Percentiles rank a stretch among this genome's conserved stretches.
phyloP scores from a whole-genome alignment of 805 yeast species.

The Wickerhamiella kurtzmanii region DNA sequence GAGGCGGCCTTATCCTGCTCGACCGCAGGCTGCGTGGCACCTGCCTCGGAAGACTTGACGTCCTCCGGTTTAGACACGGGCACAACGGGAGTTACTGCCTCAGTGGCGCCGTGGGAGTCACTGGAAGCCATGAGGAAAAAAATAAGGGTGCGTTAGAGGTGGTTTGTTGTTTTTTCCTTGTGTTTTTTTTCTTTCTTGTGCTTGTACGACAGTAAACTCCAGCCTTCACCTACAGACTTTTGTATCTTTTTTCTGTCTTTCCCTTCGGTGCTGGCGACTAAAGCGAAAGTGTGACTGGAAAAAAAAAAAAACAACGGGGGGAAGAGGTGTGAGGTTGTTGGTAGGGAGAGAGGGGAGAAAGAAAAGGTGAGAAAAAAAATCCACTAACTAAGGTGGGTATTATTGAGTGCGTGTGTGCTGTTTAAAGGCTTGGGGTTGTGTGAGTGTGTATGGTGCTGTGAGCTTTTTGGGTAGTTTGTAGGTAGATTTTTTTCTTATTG shows the following conservation, averaged over 20 bases:
- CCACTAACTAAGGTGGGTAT: background rate
- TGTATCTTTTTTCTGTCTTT: no score
- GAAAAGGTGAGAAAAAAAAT: background rate
- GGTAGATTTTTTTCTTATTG: no score
- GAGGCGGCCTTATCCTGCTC: background rate
- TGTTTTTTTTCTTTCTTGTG: background rate
- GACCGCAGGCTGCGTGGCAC: background rate
- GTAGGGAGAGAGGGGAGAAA: background rate
- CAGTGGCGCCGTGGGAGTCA: background rate
- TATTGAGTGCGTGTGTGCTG: no score
- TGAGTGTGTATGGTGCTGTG: background rate
- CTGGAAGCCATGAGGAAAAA: background rate
- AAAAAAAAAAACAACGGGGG: no score
- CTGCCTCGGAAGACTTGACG: background rate
- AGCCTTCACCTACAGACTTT: background rate
- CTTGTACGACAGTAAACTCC: background rate
- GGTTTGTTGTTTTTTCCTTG: no score
- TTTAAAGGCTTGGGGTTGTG: background rate
- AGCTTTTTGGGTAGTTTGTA: no score
- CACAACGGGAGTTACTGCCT: background rate
- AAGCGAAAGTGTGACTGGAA: no score
- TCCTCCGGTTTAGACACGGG: background rate
- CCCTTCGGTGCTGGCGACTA: no score
- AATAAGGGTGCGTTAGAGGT: no score
- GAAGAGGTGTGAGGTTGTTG: background rate